These are phyloP conservation scores for Chaetoscypha palmicola DNA, from an alignment of 2,329 filamentous ascomycete species.

Conservation along the genomic window DNA sequence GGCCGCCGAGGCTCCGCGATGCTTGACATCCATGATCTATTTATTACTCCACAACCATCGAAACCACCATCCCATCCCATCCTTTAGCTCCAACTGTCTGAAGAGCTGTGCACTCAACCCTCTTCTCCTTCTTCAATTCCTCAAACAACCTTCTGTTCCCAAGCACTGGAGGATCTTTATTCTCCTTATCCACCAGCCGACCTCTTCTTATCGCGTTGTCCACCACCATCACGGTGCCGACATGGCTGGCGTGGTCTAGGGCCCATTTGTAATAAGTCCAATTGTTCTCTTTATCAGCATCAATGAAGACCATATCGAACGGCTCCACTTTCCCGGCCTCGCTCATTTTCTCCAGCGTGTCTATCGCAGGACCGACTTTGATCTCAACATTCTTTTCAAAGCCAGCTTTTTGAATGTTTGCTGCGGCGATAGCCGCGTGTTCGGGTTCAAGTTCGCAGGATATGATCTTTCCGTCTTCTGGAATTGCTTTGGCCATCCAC, in stretches of 20 bases:
- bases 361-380: slow-evolving; percentile 38
- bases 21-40: neutral
- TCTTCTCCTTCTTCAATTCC: slow-evolving; percentile 14
- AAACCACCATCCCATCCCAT: slow-evolving; percentile 18
- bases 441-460: slow-evolving; percentile 39
- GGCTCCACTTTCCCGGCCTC: slow-evolving; percentile 33
- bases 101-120: slow-evolving; percentile 15
- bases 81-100: slow-evolving; percentile 17
- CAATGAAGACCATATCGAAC: slow-evolving; percentile 48
- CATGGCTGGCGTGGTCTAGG: slow-evolving; percentile 36
- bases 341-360: slow-evolving; percentile 29
- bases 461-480: slow-evolving; percentile 19
- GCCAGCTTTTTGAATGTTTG: slow-evolving; percentile 34
- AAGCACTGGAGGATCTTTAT: slow-evolving; percentile 23
- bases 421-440: slow-evolving; percentile 36
- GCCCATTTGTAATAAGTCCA: slow-evolving; percentile 36
- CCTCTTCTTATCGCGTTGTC: slow-evolving; percentile 46
- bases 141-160: slow-evolving; percentile 15
- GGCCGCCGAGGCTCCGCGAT: too few relatives aligned
- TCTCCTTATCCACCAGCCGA: slow-evolving; percentile 35
- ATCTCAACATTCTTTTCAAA: slow-evolving; percentile 40
- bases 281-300: slow-evolving; percentile 46
- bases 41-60: slow-evolving; percentile 12
- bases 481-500: slow-evolving; percentile 21
- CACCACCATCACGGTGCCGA: slow-evolving; percentile 45